phyloP scores from a whole-genome alignment of 345 rosid genomes.

The Gossypium australe region DNA sequence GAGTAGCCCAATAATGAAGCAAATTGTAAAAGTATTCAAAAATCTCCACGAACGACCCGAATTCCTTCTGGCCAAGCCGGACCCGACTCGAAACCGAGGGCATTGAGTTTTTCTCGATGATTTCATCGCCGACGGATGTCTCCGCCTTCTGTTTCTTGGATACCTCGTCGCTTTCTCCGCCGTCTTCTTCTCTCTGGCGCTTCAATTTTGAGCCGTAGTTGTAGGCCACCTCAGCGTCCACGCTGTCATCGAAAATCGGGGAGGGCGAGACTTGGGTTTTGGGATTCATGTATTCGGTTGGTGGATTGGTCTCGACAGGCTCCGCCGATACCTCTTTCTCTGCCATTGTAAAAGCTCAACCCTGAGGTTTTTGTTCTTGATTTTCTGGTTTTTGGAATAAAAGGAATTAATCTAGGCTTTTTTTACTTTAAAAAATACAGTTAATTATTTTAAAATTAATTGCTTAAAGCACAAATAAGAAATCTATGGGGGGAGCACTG shows the following conservation, averaged over 20 bases:
- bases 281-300: slow-evolving; percentile 30
- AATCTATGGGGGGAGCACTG: too few species aligned
- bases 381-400: too few species aligned
- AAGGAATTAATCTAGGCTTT: too few species aligned
- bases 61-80: slow-evolving; percentile 72
- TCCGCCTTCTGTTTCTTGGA: slow-evolving; percentile 57
- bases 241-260: slow-evolving; percentile 14
- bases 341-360: slow-evolving; percentile 24
- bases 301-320: slow-evolving; percentile 20
- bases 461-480: too few species aligned
- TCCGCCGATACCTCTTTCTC: slow-evolving; percentile 25
- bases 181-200: slow-evolving; percentile 37
- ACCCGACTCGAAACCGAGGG: slow-evolving; percentile 28
- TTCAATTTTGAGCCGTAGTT: slow-evolving; percentile 21
- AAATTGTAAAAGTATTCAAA: slow-evolving; percentile 62
- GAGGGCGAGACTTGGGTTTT: slow-evolving; percentile 7
- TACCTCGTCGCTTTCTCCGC: slow-evolving; percentile 21
- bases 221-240: slow-evolving; percentile 7
- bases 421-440: too few species aligned
- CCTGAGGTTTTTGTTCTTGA: neutral
- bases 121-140: slow-evolving; percentile 26
- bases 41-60: slow-evolving; percentile 68
- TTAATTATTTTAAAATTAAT: too few species aligned
- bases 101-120: slow-evolving; percentile 10
- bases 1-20: slow-evolving; percentile 63